Base-by-base conservation (phyloP, 805 yeast genomes). In the Starmerella floris region DNA sequence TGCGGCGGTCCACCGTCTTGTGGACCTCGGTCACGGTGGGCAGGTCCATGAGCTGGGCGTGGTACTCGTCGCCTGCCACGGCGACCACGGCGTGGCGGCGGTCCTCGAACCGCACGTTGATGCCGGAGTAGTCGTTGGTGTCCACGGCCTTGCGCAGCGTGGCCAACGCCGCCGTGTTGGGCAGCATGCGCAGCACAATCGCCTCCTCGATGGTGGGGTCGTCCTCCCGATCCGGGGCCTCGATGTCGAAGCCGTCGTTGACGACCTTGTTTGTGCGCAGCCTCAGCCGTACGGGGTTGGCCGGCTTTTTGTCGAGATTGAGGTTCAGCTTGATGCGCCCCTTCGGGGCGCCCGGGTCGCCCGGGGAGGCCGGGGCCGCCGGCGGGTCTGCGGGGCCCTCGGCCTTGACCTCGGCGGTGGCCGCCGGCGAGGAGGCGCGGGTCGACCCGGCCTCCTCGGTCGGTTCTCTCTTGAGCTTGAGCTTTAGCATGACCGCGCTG, bases 241-340 rank as follows among this genome's bases (percentile, higher is more conserved):
- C 97, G 2, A 94, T 80, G 57, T 88, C 98, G 60, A 88, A 88
- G 1, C 97, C 97, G 53, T 88, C 95, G 4, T 95, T 95, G 0
- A 94, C 91, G 3, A 79, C 69, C 52, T 94, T 67, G 3, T 69
- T 68, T 1, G 79, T 75, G 49, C 72, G 73, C 43, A 76, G 68
- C 42, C 75, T 59, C 46, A 77, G 66, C 30, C 73, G 58, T 8
- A 76, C 48, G 70, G 34, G 63, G 47, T 25, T 46, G 23, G 45
- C 15, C 23, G 8, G 13, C 25, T 26, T 23, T 30, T 40, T 39
- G 33, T 40, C 49, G 26, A 48, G 28, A 23, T 36, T 46, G 28
- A 50, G 35, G 23, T 41, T 43, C 27, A 46, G 49, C 37, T 47
- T 43, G 35, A 45, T 30, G 27, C 41, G 37, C 21, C 10, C 5